Percentiles rank a stretch among this genome's conserved stretches.
Evolutionary conservation across 139 green algal species (phyloP).

Genomic region (Protoeuglena noctilucae): DNA sequence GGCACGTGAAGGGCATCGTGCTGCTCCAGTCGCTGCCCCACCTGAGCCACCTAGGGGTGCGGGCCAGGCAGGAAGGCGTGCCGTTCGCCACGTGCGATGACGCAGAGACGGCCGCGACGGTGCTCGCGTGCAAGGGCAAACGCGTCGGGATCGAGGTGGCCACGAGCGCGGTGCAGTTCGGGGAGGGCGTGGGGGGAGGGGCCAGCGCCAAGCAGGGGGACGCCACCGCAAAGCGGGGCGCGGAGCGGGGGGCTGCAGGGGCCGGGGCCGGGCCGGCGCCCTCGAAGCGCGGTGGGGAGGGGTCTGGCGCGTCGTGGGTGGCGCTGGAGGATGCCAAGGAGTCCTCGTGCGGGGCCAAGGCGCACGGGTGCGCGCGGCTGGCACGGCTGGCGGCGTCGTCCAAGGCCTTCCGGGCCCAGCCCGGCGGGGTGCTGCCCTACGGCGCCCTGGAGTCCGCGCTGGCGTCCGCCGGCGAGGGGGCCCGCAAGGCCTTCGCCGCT

Average conservation of each 20-base stretch:
- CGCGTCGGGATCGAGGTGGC: conserved; percentile 5
- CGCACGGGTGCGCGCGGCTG: conserved; percentile 2
- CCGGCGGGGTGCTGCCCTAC: conserved; percentile 66
- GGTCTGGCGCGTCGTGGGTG: conserved; percentile 15
- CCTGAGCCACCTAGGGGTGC: conserved; percentile 77
- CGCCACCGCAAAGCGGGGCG: too few species aligned
- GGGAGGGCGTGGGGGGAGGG: not conserved
- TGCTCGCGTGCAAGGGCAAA: conserved; percentile 13
- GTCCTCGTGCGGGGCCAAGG: conserved; percentile 34
- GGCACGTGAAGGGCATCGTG: conserved; percentile 53
- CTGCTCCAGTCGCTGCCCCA: conserved; percentile 83
- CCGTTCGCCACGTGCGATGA: conserved; percentile 65
- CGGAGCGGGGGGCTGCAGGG: too few species aligned
- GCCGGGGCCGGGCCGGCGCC: too few species aligned
- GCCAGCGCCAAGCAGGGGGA: conserved; percentile 1
- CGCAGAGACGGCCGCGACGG: conserved; percentile 18
- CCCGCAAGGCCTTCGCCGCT: conserved; percentile 15
- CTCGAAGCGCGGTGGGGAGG: too few species aligned
- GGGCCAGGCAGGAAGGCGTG: conserved; percentile 76
- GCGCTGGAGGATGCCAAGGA: conserved; percentile 29
- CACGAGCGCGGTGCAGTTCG: conserved; percentile 14
- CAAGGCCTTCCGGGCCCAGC: conserved; percentile 35
- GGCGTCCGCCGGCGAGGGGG: conserved; percentile 10
- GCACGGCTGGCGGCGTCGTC: conserved; percentile 3
- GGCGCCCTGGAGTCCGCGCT: conserved; percentile 68